Evolutionary conservation across 768 basidiomycete genomes (phyloP).

Genomic region (Boletus sp.): DNA sequence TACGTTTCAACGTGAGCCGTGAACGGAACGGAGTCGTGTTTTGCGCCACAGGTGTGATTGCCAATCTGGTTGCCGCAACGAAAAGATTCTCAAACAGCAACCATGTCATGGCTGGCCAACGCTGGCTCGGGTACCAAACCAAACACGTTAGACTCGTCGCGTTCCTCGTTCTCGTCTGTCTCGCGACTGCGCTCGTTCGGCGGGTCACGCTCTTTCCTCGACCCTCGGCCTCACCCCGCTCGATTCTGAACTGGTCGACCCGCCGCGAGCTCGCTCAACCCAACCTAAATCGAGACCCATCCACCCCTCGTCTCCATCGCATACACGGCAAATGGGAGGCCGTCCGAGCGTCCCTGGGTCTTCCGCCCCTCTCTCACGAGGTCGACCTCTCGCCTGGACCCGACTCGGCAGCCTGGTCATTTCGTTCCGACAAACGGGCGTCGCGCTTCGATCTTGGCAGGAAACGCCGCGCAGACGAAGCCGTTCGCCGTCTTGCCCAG

Average conservation of each 20-base stretch:
- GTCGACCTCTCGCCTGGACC: neutral
- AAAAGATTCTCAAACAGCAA: neutral
- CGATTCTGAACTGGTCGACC: neutral
- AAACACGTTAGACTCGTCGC: conserved; percentile 19
- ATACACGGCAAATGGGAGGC: conserved; percentile 35
- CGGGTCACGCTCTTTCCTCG: conserved; percentile 3
- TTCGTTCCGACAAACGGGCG: conserved; percentile 5
- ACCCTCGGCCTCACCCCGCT: neutral
- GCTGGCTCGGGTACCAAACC: conserved; percentile 1
- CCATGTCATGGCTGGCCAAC: conserved; percentile 25
- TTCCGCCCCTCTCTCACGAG: conserved; percentile 24
- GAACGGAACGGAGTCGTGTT: neutral
- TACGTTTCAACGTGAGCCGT: neutral
- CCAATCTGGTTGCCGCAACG: neutral
- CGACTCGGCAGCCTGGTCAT: neutral
- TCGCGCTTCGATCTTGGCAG: conserved; percentile 26
- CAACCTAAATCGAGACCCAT: neutral
- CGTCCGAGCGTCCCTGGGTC: conserved; percentile 31
- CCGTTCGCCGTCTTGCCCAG: conserved; percentile 9
- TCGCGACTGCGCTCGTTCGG: conserved; percentile 21
- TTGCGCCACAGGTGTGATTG: neutral
- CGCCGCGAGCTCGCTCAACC: neutral
- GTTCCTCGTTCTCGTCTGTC: conserved; percentile 22
- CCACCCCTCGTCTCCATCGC: neutral
- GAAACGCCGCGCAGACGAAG: conserved; percentile 10